Conservation (phyloP, 1,139 yeast species). For the Candida glucosophila region DNA sequence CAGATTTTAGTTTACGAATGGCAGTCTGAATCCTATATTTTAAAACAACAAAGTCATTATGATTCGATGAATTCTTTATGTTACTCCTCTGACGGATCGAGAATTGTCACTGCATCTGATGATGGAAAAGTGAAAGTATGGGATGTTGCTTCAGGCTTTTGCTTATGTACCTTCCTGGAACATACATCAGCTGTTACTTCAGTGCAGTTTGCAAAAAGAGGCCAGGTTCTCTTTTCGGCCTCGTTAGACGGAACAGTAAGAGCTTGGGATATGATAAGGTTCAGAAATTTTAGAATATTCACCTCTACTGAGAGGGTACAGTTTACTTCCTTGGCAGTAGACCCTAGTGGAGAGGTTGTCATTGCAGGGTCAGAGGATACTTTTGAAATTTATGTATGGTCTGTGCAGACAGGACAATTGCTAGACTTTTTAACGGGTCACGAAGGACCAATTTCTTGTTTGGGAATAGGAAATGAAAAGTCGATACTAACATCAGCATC, state of each 20-base stretch:
- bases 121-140: conserved; percentile 96
- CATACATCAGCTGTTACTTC: conserved; percentile 87
- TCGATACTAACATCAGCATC: conserved; percentile 82
- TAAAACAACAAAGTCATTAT: conserved; percentile 96
- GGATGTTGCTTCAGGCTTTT: conserved; percentile 91
- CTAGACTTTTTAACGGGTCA: conserved; percentile 86
- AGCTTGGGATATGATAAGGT: conserved; percentile 93
- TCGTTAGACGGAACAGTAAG: conserved; percentile 95
- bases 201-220: conserved; percentile 76
- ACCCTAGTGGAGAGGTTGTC: conserved; percentile 94
- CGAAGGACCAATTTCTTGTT: conserved; percentile 88
- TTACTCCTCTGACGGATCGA: conserved; percentile 92
- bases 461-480: conserved; percentile 78
- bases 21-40: conserved; percentile 94
- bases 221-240: conserved; percentile 83
- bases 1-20: conserved; percentile 95
- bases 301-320: conserved; percentile 87
- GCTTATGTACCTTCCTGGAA: conserved; percentile 84
- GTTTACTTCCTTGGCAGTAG: conserved; percentile 85
- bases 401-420: conserved; percentile 90
- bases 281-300: conserved; percentile 88
- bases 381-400: conserved; percentile 91
- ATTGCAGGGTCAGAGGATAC: conserved; percentile 92
- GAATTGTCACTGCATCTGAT: conserved; percentile 88
- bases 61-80: conserved; percentile 78